Percentiles rank a stretch among this genome's conserved stretches.
phyloP scores from a whole-genome alignment of 73 alveolate species.

The Effrenium voratum region DNA sequence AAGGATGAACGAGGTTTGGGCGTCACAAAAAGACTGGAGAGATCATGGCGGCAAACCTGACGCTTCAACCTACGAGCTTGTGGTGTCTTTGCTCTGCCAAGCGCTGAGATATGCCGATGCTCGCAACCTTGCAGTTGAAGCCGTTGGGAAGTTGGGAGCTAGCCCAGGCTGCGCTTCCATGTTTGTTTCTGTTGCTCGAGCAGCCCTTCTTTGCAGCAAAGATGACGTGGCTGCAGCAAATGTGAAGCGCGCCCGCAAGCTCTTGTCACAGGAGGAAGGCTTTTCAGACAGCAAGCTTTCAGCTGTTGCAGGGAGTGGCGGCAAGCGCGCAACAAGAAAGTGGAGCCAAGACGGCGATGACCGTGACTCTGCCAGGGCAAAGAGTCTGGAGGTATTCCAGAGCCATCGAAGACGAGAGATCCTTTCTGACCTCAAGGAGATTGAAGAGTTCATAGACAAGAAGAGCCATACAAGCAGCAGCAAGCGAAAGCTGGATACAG shows the following conservation, averaged over 20 bases:
- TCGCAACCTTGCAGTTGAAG: conserved; percentile 9
- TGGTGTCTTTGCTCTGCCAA: conserved; percentile 87
- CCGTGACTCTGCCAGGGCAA: conserved; percentile 59
- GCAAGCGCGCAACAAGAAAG: conserved; percentile 78
- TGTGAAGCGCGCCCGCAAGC: conserved; percentile 77
- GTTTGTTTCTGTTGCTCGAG: conserved; percentile 88
- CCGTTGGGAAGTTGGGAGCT: conserved; percentile 47
- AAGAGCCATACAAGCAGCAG: conserved; percentile 12
- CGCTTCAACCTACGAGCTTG: conserved; percentile 86
- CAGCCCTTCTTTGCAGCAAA: conserved; percentile 71
- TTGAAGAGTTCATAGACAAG: conserved; percentile 52
- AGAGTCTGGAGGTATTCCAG: conserved; percentile 80
- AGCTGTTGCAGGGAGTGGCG: conserved; percentile 88
- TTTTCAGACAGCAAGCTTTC: conserved; percentile 73
- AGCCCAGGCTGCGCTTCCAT: conserved; percentile 84
- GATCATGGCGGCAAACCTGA: conserved; percentile 85
- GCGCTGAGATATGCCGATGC: conserved; percentile 62
- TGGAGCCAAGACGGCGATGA: conserved; percentile 73
- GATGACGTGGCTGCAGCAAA: conserved; percentile 35
- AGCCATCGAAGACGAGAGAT: conserved; percentile 77
- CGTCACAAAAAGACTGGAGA: conserved; percentile 51
- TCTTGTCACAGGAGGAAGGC: conserved; percentile 62
- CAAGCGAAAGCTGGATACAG: not conserved
- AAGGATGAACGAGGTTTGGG: conserved; percentile 64
- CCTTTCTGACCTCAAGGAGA: conserved; percentile 59